Conservation (phyloP, 2,329 filamentous ascomycete species). For the Colletotrichum eremochloae region DNA sequence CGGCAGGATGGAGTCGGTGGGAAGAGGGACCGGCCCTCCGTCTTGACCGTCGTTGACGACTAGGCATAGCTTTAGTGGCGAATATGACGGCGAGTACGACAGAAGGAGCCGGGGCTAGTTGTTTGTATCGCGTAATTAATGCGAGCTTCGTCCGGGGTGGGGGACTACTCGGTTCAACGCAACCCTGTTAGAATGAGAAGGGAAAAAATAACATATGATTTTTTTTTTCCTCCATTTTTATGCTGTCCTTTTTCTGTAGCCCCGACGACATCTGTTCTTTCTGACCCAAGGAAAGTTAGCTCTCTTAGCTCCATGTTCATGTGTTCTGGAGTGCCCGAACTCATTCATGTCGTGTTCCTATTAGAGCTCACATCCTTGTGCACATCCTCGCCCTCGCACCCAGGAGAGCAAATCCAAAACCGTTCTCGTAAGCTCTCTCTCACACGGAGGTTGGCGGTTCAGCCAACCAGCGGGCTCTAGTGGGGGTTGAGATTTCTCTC, state of each 20-base stretch:
- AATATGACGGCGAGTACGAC: conserved; percentile 2
- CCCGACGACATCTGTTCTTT: too few species aligned
- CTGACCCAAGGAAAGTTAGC: background rate
- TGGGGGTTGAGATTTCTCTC: too few species aligned
- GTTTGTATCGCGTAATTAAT: conserved; percentile 21
- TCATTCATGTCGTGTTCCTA: too few species aligned
- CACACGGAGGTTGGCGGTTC: too few species aligned
- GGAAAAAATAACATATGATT: background rate
- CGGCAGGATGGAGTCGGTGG: background rate
- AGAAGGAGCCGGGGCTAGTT: background rate
- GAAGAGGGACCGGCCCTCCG: background rate
- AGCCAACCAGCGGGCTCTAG: too few species aligned
- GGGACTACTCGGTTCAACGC: background rate
- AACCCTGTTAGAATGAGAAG: background rate
- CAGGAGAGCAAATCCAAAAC: too few species aligned
- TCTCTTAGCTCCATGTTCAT: background rate
- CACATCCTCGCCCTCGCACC: too few species aligned
- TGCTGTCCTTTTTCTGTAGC: too few species aligned
- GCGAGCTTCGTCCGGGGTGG: background rate
- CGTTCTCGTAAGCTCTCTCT: too few species aligned
- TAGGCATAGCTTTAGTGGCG: background rate
- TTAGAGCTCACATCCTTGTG: too few species aligned
- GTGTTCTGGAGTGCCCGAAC: too few species aligned
- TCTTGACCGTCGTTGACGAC: background rate
- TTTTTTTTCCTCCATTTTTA: background rate